Conservation (phyloP, 2,329 filamentous ascomycete genomes). For the Ambrosiella beaveri region DNA sequence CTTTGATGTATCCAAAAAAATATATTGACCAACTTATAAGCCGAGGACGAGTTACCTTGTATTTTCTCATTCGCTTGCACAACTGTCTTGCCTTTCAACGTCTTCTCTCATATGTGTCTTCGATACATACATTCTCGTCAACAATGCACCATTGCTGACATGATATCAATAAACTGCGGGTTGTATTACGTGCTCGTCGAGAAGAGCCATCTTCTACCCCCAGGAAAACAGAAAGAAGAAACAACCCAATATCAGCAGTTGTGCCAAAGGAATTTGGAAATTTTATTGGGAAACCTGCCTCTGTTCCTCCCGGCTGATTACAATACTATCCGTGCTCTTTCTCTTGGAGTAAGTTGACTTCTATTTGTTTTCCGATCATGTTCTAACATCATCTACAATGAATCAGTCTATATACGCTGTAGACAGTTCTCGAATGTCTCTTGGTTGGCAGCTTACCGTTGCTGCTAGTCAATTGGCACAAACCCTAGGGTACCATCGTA, state of each 20-base stretch:
- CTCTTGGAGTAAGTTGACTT: conserved; percentile 33
- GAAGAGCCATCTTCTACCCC: conserved; percentile 19
- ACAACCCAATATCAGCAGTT: conserved; percentile 24
- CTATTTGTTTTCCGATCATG: neutral
- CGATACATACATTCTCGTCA: conserved; percentile 18
- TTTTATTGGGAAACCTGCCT: conserved; percentile 32
- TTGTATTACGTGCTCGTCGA: conserved; percentile 34
- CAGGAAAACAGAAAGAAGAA: conserved; percentile 17
- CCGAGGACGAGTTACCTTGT: neutral
- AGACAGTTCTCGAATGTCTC: conserved; percentile 42
- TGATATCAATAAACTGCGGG: conserved; percentile 32
- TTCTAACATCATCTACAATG: conserved; percentile 8
- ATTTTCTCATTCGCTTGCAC: conserved; percentile 1
- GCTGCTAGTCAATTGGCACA: conserved; percentile 43
- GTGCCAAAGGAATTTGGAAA: conserved; percentile 33
- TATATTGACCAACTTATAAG: neutral
- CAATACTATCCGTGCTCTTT: conserved; percentile 39
- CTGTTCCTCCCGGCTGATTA: conserved; percentile 37
- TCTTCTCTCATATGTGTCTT: conserved; percentile 2
- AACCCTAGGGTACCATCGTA: conserved; percentile 42
- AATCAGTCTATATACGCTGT: conserved; percentile 41
- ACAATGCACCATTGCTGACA: conserved; percentile 31
- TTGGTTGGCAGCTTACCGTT: conserved; percentile 46
- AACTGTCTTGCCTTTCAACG: neutral
- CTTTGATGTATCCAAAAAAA: neutral